phyloP scores from a whole-genome alignment of 2,329 filamentous ascomycete species.

The Grosmannia clavigera region DNA sequence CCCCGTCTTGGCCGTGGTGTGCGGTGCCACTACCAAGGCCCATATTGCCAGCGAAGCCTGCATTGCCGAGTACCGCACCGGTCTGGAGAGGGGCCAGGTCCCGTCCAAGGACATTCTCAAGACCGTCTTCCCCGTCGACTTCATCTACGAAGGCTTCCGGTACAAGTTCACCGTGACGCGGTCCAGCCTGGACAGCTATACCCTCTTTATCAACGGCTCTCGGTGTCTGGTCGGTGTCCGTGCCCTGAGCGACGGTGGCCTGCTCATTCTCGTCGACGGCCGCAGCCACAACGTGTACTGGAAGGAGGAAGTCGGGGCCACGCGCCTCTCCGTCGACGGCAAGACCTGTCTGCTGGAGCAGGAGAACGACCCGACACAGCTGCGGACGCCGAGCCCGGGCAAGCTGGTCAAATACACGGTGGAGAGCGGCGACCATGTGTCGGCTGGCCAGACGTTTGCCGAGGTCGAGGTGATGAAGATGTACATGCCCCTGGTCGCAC shows the following conservation, averaged over 20 bases:
- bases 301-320: constrained; percentile 97
- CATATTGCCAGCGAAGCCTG: constrained; percentile 88
- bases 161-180: constrained; percentile 98
- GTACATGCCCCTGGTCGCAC: constrained; percentile 97
- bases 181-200: constrained; percentile 86
- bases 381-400: constrained; percentile 85
- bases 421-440: constrained; percentile 87
- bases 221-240: constrained; percentile 90
- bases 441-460: constrained; percentile 82
- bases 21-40: constrained; percentile 88
- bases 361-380: constrained; percentile 96
- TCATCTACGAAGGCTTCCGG: constrained; percentile 92
- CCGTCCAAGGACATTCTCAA: constrained; percentile 93
- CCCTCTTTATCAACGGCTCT: constrained; percentile 97
- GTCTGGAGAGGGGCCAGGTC: constrained; percentile 93
- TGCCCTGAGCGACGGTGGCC: constrained; percentile 83
- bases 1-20: constrained; percentile 84
- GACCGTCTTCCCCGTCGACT: constrained; percentile 94
- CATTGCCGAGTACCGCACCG: constrained; percentile 73
- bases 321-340: constrained; percentile 88
- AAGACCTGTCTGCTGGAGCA: constrained; percentile 97
- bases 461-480: constrained; percentile 99
- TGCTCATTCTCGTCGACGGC: constrained; percentile 80
- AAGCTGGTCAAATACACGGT: constrained; percentile 98
- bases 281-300: constrained; percentile 98